phyloP scores from a whole-genome alignment of 768 basidiomycete species.

The Phlebiopsis flavidoalba region DNA sequence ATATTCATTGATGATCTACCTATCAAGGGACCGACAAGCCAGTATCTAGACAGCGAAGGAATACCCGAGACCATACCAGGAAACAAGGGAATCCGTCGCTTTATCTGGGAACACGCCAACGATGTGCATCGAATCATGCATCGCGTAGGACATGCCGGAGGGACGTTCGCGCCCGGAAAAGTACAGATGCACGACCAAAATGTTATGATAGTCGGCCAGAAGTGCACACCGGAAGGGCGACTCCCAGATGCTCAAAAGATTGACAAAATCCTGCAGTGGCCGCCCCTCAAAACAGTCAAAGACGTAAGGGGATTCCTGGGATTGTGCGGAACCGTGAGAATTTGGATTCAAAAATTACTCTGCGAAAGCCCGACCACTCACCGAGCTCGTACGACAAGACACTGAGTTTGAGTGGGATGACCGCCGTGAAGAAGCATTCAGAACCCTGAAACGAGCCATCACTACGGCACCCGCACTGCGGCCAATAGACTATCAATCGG shows the following conservation, averaged over 20 bases:
- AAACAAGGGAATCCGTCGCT: constrained; percentile 13
- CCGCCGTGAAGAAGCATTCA: constrained; percentile 20
- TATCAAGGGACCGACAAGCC: constrained; percentile 16
- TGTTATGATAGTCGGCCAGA: neutral
- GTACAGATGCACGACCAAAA: neutral
- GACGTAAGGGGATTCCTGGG: constrained; percentile 18
- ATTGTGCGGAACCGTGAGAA: constrained; percentile 12
- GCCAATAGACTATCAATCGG: constrained; percentile 28
- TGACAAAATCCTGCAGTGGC: constrained; percentile 11
- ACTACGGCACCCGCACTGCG: constrained; percentile 23
- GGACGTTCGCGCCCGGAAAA: constrained; percentile 11
- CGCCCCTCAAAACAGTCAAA: neutral
- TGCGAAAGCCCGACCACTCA: constrained; percentile 6
- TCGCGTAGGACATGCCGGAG: constrained; percentile 9
- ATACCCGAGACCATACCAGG: constrained; percentile 6
- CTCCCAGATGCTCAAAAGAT: constrained; percentile 9
- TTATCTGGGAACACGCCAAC: constrained; percentile 18
- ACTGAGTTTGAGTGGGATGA: constrained; percentile 27
- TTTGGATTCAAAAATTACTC: constrained; percentile 17
- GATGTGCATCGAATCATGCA: constrained; percentile 18
- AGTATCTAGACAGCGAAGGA: constrained; percentile 8
- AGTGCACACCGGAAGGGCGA: constrained; percentile 9
- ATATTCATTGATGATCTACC: constrained; percentile 22
- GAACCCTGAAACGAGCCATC: constrained; percentile 24
- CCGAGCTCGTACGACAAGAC: constrained; percentile 15